Evolutionary conservation across 805 yeast genomes (phyloP).

Genomic region (Scheffersomyces ergatensis): DNA sequence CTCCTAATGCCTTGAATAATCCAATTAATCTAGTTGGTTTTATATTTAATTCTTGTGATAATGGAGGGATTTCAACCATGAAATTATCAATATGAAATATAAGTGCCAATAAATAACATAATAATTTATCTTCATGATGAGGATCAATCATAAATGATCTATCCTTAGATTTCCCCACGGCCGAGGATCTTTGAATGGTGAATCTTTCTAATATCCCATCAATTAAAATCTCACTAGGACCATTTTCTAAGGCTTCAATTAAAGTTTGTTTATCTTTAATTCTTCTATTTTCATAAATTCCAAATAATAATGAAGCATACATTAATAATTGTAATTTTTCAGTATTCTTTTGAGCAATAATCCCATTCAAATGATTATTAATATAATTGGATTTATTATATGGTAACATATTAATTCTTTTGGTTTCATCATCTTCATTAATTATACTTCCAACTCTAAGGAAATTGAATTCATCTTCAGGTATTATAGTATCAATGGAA

Average conservation of each 20-base stretch:
- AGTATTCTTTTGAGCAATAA: slow-evolving; percentile 42
- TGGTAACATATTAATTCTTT: slow-evolving; percentile 61
- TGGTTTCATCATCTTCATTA: slow-evolving; percentile 46
- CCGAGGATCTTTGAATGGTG: slow-evolving; percentile 62
- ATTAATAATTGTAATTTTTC: slow-evolving; percentile 68
- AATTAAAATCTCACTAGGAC: slow-evolving; percentile 70
- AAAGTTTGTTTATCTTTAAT: slow-evolving; percentile 56
- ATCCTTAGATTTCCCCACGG: slow-evolving; percentile 71
- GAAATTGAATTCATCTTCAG: slow-evolving; percentile 58
- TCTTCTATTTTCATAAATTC: slow-evolving; percentile 74
- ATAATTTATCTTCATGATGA: slow-evolving; percentile 77
- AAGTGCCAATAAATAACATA: slow-evolving; percentile 73
- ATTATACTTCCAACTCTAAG: slow-evolving; percentile 65
- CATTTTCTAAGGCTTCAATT: slow-evolving; percentile 53
- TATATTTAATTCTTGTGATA: slow-evolving; percentile 80
- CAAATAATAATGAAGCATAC: slow-evolving; percentile 76
- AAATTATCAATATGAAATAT: slow-evolving; percentile 75
- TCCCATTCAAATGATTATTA: slow-evolving; percentile 41
- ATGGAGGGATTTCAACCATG: slow-evolving; percentile 70
- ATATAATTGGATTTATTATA: slow-evolving; percentile 56
- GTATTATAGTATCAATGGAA: slow-evolving; percentile 69
- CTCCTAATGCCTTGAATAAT: slow-evolving; percentile 80
- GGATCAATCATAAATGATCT: slow-evolving; percentile 84
- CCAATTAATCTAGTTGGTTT: slow-evolving; percentile 71
- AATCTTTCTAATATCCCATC: slow-evolving; percentile 73